These are phyloP conservation scores for Tylopilus vinaceipallidus DNA, from an alignment of 768 basidiomycete species.

Conservation along the genomic window DNA sequence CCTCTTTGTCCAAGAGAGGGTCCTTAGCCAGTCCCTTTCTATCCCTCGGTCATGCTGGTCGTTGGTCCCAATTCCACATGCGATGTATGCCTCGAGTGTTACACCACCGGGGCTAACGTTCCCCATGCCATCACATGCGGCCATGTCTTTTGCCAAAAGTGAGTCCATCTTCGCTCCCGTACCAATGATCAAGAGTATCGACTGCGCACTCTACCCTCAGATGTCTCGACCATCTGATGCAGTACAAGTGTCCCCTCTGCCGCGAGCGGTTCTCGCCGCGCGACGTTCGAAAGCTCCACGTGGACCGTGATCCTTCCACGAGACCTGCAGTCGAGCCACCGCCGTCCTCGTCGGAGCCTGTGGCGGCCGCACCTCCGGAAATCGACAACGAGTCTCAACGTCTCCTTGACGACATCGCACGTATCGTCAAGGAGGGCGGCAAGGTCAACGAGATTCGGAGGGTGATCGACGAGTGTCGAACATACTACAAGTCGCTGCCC, in stretches of 20 bases:
- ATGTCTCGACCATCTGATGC: constrained; percentile 52
- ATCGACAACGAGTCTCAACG: constrained; percentile 46
- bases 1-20: constrained; percentile 20
- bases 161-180: constrained; percentile 20
- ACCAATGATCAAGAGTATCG: background rate
- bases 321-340: constrained; percentile 15
- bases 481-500: constrained; percentile 46
- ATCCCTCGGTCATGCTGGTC: constrained; percentile 54
- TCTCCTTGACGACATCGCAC: constrained; percentile 53
- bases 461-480: constrained; percentile 49
- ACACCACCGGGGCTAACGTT: constrained; percentile 48
- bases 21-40: constrained; percentile 36
- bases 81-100: constrained; percentile 74
- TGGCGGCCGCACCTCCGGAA: constrained; percentile 18
- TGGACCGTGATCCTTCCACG: constrained; percentile 46
- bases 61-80: constrained; percentile 63
- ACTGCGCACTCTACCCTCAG: constrained; percentile 31
- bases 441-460: constrained; percentile 48
- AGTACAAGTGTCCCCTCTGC: constrained; percentile 61
- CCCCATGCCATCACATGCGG: constrained; percentile 71
- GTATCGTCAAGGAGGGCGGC: constrained; percentile 54
- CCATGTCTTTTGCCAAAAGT: constrained; percentile 63
- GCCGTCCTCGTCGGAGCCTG: constrained; percentile 25
- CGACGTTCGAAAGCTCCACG: constrained; percentile 54
- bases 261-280: constrained; percentile 48